Evolutionary conservation across 2,329 filamentous ascomycete genomes (phyloP).

Genomic region (Plectosphaerella cucumerina): DNA sequence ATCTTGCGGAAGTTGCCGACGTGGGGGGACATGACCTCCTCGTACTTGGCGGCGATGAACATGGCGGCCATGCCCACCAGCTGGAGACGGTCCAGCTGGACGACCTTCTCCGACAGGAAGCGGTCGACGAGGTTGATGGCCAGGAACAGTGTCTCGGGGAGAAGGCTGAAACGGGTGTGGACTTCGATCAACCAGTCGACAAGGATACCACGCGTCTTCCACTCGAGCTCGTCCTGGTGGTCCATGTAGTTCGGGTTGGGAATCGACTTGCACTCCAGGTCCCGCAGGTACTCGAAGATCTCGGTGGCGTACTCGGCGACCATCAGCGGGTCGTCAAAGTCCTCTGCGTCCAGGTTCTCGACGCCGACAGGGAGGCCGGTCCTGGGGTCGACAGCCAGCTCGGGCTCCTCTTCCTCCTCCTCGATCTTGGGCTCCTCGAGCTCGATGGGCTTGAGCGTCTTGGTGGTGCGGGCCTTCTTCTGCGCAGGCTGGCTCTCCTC

Average conservation of each 20-base stretch:
- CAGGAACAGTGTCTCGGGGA: slow-evolving; percentile 94
- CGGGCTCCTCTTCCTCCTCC: slow-evolving; percentile 29
- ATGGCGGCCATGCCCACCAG: slow-evolving; percentile 97
- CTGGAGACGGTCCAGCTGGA: slow-evolving; percentile 92
- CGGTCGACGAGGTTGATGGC: slow-evolving; percentile 98
- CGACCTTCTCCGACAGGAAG: slow-evolving; percentile 91
- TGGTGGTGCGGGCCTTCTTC: slow-evolving; percentile 55
- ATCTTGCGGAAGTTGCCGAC: slow-evolving; percentile 97
- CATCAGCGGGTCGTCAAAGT: slow-evolving; percentile 92
- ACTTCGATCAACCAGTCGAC: slow-evolving; percentile 99
- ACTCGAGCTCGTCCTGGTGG: slow-evolving; percentile 90
- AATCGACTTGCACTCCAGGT: slow-evolving; percentile 73
- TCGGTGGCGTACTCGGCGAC: slow-evolving; percentile 95
- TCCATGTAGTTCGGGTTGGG: slow-evolving; percentile 95
- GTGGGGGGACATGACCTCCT: slow-evolving; percentile 94
- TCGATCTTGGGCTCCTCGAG: slow-evolving; percentile 37
- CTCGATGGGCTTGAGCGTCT: too few species aligned
- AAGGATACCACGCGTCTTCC: slow-evolving; percentile 97
- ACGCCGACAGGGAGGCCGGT: slow-evolving; percentile 27
- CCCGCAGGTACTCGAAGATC: slow-evolving; percentile 92
- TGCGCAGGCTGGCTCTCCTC: slow-evolving; percentile 65
- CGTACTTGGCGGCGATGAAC: slow-evolving; percentile 99
- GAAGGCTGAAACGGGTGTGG: slow-evolving; percentile 90
- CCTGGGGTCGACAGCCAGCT: slow-evolving; percentile 18
- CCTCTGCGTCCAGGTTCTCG: slow-evolving; percentile 76